A percentile compares a stretch with the other conserved stretches of the same genome.
Conservation (phyloP, 306 rosid genomes). For the Prunus dulcis region DNA sequence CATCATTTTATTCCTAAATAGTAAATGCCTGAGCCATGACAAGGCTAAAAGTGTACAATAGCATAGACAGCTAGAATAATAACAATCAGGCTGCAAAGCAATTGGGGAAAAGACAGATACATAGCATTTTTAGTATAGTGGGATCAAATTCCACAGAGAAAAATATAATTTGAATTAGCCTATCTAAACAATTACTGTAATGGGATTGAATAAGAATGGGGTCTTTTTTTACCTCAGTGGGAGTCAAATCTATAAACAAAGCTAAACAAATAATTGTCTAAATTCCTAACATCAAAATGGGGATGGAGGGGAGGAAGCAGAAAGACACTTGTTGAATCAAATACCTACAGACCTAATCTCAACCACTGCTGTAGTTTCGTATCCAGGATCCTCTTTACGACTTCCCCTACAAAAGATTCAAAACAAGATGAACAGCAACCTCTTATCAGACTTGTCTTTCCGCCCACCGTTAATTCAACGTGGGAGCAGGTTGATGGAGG, state of each 20-base stretch:
- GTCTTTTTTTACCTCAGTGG: constrained; percentile 23
- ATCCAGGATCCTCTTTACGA: constrained; percentile 67
- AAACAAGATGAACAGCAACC: constrained; percentile 87
- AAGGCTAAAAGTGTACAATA: neutral
- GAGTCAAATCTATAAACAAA: constrained; percentile 58
- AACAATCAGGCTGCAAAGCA: neutral
- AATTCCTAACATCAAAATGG: constrained; percentile 40
- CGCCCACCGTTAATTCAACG: constrained; percentile 54
- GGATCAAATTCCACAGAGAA: neutral
- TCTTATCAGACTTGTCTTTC: constrained; percentile 51
- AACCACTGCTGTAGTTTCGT: constrained; percentile 47
- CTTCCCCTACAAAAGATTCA: constrained; percentile 59
- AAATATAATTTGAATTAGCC: constrained; percentile 6
- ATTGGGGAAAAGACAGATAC: neutral
- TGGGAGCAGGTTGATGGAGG: constrained; percentile 68
- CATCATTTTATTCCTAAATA: too few species aligned
- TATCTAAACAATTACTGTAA: constrained; percentile 15
- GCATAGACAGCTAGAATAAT: neutral
- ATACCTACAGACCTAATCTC: constrained; percentile 56
- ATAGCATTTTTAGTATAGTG: neutral
- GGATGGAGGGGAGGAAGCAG: constrained; percentile 13
- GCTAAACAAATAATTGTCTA: constrained; percentile 42
- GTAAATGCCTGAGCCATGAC: neutral
- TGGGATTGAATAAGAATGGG: constrained; percentile 23
- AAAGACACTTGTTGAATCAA: constrained; percentile 17